These are phyloP conservation scores for Diplogelasinospora grovesii DNA, from an alignment of 495 filamentous ascomycete species.

Conservation along the genomic window DNA sequence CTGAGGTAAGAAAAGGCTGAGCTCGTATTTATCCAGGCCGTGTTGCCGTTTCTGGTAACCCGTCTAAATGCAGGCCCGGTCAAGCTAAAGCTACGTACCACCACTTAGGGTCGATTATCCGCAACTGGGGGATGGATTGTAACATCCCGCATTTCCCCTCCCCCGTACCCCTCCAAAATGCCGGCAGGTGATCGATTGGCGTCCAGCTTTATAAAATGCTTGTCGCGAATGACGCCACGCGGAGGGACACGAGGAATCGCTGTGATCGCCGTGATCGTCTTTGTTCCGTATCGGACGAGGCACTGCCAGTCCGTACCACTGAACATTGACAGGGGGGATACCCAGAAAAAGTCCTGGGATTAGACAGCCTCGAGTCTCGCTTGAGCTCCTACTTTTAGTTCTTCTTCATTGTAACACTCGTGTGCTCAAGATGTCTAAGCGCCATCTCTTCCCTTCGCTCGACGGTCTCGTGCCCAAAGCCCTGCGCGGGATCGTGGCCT, in stretches of 20 bases:
- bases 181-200: slow-evolving; percentile 19
- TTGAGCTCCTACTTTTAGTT: too few species aligned
- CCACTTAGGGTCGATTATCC: too few species aligned
- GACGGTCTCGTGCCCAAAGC: slow-evolving; percentile 50
- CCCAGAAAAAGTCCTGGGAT: too few species aligned
- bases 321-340: too few species aligned
- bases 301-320: background rate
- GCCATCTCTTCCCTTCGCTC: slow-evolving; percentile 38
- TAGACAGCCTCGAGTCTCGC: too few species aligned
- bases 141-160: slow-evolving; percentile 21
- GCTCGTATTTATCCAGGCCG: slow-evolving; percentile 27
- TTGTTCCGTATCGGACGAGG: background rate
- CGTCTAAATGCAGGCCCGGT: too few species aligned
- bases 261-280: slow-evolving; percentile 4
- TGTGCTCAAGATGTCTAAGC: slow-evolving; percentile 34
- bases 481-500: slow-evolving; percentile 48
- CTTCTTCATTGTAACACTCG: too few species aligned
- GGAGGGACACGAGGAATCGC: background rate
- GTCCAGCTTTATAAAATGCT: too few species aligned
- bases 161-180: slow-evolving; percentile 11
- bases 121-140: too few species aligned
- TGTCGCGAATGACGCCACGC: slow-evolving; percentile 4
- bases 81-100: too few species aligned
- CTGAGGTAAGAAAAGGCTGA: slow-evolving; percentile 16
- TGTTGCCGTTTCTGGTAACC: slow-evolving; percentile 24